phyloP scores from a whole-genome alignment of 2,329 filamentous ascomycete genomes.

The Chalaropsis ovoidea region DNA sequence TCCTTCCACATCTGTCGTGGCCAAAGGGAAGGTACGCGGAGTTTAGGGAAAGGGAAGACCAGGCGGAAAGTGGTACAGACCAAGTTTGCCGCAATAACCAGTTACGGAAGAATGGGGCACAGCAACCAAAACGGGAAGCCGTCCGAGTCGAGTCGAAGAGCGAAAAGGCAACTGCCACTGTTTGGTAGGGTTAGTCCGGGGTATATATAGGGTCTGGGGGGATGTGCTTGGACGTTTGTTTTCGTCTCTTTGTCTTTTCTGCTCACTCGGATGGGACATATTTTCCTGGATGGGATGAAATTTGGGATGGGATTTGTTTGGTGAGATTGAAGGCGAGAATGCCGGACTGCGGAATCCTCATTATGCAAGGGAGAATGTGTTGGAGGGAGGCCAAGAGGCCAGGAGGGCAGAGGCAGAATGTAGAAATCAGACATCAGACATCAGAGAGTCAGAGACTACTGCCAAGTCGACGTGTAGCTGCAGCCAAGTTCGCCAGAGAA shows the following conservation, averaged over 20 bases:
- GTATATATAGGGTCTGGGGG: neutral
- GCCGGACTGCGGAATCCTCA: constrained; percentile 4
- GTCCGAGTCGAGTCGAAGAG: neutral
- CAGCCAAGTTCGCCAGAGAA: too few species aligned
- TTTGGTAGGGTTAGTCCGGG: neutral
- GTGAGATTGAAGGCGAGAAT: constrained; percentile 8
- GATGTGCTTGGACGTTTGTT: neutral
- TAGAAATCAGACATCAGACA: too few species aligned
- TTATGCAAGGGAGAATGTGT: neutral
- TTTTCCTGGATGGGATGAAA: neutral
- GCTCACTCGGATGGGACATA: neutral
- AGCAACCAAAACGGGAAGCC: neutral
- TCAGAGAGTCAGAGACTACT: neutral
- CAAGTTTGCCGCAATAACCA: neutral
- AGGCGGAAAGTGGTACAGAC: too few species aligned
- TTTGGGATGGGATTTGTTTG: neutral
- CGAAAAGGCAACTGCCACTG: neutral
- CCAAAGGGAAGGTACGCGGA: too few species aligned
- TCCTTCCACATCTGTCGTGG: too few species aligned
- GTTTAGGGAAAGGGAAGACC: too few species aligned
- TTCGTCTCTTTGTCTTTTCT: neutral
- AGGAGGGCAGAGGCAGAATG: neutral
- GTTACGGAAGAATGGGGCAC: neutral
- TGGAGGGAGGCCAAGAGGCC: neutral
- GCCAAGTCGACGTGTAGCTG: neutral